These are phyloP conservation scores for Aspergillus pseudonomiae DNA, from an alignment of 2,329 filamentous ascomycete species.

Conservation along the genomic window DNA sequence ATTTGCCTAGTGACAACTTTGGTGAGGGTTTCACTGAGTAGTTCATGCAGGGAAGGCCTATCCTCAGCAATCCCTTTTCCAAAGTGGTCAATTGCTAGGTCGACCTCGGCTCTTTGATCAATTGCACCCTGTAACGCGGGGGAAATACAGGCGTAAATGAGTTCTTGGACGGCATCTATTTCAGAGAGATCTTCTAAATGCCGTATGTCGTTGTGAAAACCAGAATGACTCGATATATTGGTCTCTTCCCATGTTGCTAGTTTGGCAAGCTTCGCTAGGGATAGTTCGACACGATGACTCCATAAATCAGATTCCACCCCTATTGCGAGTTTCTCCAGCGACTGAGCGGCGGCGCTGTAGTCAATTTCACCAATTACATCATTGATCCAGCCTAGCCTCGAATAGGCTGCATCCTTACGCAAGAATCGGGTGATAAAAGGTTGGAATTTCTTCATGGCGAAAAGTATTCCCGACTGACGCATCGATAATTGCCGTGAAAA, in stretches of 20 bases:
- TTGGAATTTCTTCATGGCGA: slow-evolving; percentile 71
- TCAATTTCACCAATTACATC: slow-evolving; percentile 78
- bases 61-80: slow-evolving; percentile 57
- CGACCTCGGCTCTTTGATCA: slow-evolving; percentile 75
- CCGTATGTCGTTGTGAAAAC: slow-evolving; percentile 49
- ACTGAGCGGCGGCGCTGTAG: slow-evolving; percentile 71
- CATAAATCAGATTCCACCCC: slow-evolving; percentile 77
- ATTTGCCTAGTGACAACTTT: slow-evolving; percentile 72
- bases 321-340: slow-evolving; percentile 70
- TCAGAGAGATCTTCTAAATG: slow-evolving; percentile 66
- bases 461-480: slow-evolving; percentile 66
- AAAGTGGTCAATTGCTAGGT: slow-evolving; percentile 73
- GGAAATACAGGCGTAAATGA: slow-evolving; percentile 70
- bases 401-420: slow-evolving; percentile 69
- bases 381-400: slow-evolving; percentile 92
- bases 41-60: slow-evolving; percentile 67
- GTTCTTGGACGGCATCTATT: slow-evolving; percentile 77
- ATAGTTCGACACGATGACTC: slow-evolving; percentile 92
- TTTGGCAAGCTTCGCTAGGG: slow-evolving; percentile 79
- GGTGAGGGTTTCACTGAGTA: slow-evolving; percentile 72
- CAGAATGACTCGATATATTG: slow-evolving; percentile 29
- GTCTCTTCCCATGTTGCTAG: slow-evolving; percentile 62
- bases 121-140: slow-evolving; percentile 71
- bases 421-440: slow-evolving; percentile 77
- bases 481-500: slow-evolving; percentile 76